Evolutionary conservation across 1,284 basidiomycete species (phyloP), one percentile per base, ranked within the genome.

Genomic region (Ceratorhiza oryzae-sativae): DNA sequence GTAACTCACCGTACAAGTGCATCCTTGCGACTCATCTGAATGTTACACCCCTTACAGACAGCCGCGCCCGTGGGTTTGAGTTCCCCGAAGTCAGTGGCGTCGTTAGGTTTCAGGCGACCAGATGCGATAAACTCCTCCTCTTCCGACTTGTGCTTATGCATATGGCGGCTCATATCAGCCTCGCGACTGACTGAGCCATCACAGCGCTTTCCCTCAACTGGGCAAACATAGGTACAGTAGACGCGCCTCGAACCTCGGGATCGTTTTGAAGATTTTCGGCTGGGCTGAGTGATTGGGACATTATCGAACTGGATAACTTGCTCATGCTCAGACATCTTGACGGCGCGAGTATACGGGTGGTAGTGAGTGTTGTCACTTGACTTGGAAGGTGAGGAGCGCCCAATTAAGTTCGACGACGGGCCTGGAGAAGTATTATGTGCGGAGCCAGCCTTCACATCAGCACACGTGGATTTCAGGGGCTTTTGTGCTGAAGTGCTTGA

Each of bases 251-350:
- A 34, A 1, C 34, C 63, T 34, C 39, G 49, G 13, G 61, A 36
- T 15, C 39, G 34, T 39, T 55, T 67, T 13, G 42, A 27, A 27
- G 41, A 15, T 20, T 20, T 30, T 1, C 30, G 15, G 25, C 49
- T 48, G 2, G 63, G 2, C 13, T 55, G 34, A 12, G 39, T 25
- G 13, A 41, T 12, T 23, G 59, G 39, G 13, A 13, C 41, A 20
- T 36, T 27, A 13, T 55, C 63, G 23, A 67, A 67, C 34, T 55
- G 41, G 23, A 67, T 67, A 5, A 67, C 34, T 45, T 55, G 63
- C 41, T 67, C 63, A 49, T 67, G 63, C n/a, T 48, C 63, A 10
- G 63, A 41, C 63, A 67, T 67, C 23, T 30, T 36, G n/a, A 6
- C 18, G n/a, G 63, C 15, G 12, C 63, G 63, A 25, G 30, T 3